Conservation (phyloP, 192 early-diverging fungal genomes). For the Phycomyces blakesleeanus region DNA sequence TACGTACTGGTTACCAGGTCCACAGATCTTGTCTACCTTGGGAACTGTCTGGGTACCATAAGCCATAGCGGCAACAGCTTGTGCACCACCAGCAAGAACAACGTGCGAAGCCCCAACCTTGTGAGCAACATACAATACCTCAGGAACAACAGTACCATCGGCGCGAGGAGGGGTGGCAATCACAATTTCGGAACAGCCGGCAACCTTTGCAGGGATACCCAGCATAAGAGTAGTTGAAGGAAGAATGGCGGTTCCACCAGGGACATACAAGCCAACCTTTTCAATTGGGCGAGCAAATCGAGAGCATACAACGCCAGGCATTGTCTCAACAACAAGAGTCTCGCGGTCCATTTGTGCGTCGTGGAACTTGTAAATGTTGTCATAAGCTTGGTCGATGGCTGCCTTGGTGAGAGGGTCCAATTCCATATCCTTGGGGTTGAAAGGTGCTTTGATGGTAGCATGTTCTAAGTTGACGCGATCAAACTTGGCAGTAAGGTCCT, state of each 20-base stretch:
- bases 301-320: slow-evolving; percentile 95
- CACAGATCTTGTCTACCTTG: slow-evolving; percentile 99
- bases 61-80: slow-evolving; percentile 98
- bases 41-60: slow-evolving; percentile 94
- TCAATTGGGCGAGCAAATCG: slow-evolving; percentile 94
- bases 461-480: slow-evolving; percentile 75
- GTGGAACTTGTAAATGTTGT: slow-evolving; percentile 92
- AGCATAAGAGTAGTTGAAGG: slow-evolving; percentile 96
- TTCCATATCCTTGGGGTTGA: slow-evolving; percentile 54
- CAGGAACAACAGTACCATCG: slow-evolving; percentile 89
- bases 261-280: slow-evolving; percentile 94
- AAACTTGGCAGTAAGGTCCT: slow-evolving; percentile 85
- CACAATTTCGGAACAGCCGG: slow-evolving; percentile 92
- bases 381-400: slow-evolving; percentile 94
- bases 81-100: slow-evolving; percentile 93
- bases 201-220: slow-evolving; percentile 95
- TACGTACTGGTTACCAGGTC: slow-evolving; percentile 99
- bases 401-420: slow-evolving; percentile 59
- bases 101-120: slow-evolving; percentile 94
- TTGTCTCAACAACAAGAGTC: slow-evolving; percentile 85
- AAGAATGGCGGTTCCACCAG: slow-evolving; percentile 95
- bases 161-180: slow-evolving; percentile 91
- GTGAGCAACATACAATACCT: slow-evolving; percentile 96
- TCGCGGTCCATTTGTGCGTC: slow-evolving; percentile 77
- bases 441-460: slow-evolving; percentile 82